Evolutionary conservation across 1,284 basidiomycete species (phyloP), one percentile per base, ranked within the genome.

Genomic region (Ganoderma leucocontextum): DNA sequence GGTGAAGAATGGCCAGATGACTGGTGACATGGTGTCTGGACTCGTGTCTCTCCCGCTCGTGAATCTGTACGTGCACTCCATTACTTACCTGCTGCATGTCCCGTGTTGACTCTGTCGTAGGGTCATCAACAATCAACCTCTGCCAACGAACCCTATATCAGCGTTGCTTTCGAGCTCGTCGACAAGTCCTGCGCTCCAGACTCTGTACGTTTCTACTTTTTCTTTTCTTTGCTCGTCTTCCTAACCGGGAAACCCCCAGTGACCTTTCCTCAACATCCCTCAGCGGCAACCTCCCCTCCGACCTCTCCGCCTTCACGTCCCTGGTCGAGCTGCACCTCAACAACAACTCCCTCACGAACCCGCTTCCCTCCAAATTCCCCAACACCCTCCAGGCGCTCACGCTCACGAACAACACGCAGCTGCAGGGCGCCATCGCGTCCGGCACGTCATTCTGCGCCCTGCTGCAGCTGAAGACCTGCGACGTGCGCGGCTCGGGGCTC

Each of bases 1-100:
- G 25, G 78, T 84, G 36, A 80, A 80, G 72, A 87, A 87, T 73
- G 70, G 77, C n/a, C 74, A 82, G 53, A 81, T 87, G 79, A 82
- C 81, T n/a, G 70, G 75, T n/a, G 67, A 75, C 6, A 75, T 87
- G 57, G 84, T 86, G 1, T 79, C 76, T 9, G 82, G 78, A 47
- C 38, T 85, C 9, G 73, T 78, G n/a, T 66, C 70, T 62, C 74
- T 84, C 15, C 71, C 78, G 2, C 72, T 86, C 36, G 78, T 82
- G 67, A 81, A 78, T 64, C 62, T 87, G 86, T 86, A 73, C 73
- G 83, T 78, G n/a, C 15, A 60, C 60, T 49, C 58, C 44, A 12
- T 33, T 13, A 3, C 55, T n/a, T 41, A 4, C 17, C 19, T 1
- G 0, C 7, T 17, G 19, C 29, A 2, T 13, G 10, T 41, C 65